Base-by-base conservation (phyloP, 2,329 filamentous ascomycete species). In the Lasiodiplodia sp. region DNA sequence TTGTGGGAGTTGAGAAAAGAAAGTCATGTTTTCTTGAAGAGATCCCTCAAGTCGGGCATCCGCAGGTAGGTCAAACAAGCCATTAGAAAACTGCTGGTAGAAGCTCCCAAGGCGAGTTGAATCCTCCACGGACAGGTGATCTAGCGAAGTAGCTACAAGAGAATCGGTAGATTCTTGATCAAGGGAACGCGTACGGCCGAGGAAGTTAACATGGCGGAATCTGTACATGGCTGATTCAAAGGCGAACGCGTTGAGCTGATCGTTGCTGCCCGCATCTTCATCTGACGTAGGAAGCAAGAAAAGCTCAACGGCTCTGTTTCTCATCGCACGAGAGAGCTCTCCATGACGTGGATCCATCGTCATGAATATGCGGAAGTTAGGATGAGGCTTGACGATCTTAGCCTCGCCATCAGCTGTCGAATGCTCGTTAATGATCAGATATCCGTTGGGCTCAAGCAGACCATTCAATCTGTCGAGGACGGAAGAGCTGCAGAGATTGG, bases 401-500 rank as follows among this genome's bases (percentile, higher is more conserved):
- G 94, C 91, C 74, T 92, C 89, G 38, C 95, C 95, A 75, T 95
- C 89, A 11, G 89, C 87, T 14, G 89, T 92, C 68, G 92, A 93
- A 77, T 98, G 94, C 78, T 99, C 96, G 74, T 97, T 98, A 77
- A 99, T 91, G 73, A 92, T 93, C 25, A 99, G 83, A 71, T 89
- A 90, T 0, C 96, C 96, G 75, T 94, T 91, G 0, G 94, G 94
- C 77, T 99, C 96, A 8, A 98, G 90, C 10, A 99, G 83, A 0
- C 96, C 98, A 78, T 99, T 99, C 64, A 99, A 83, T 70, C 96
- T 88, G 80, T 99, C 96, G 11, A 99, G 86, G 1, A 99, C 96
- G 7, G 95, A 97, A 28, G 95, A 91, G 75, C 92, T 97, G 82
- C 96, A 99, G 68, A 99, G 86, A 75, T 99, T 99, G 70, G 96